Conservation (phyloP, 768 basidiomycete genomes). For the Lactarius sanguifluus region DNA sequence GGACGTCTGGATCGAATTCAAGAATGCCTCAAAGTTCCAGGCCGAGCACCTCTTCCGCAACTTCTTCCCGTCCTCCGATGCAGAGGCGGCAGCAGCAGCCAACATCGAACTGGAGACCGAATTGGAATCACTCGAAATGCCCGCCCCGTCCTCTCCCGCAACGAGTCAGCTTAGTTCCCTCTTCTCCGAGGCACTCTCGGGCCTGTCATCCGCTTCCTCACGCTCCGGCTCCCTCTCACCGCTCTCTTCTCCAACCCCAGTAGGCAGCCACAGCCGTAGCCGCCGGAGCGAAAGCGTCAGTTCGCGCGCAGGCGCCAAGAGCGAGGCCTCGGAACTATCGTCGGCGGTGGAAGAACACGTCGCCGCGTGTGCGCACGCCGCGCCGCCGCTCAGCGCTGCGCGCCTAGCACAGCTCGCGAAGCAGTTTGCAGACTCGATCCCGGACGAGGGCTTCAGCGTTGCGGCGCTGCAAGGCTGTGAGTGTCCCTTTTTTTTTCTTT, state of each 20-base stretch:
- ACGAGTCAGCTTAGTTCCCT: constrained; percentile 48
- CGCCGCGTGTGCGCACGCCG: constrained; percentile 56
- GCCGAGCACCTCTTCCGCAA: constrained; percentile 85
- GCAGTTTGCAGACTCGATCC: constrained; percentile 76
- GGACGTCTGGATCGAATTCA: constrained; percentile 93
- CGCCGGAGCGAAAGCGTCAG: constrained; percentile 25
- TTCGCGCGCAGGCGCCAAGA: constrained; percentile 32
- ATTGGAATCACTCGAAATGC: constrained; percentile 48
- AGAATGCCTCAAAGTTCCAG: constrained; percentile 81
- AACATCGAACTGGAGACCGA: constrained; percentile 41
- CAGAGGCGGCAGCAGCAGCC: constrained; percentile 38
- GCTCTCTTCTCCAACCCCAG: constrained; percentile 26
- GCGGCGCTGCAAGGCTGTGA: constrained; percentile 89
- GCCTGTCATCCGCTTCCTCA: constrained; percentile 40
- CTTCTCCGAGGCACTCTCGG: constrained; percentile 46
- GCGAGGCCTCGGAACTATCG: constrained; percentile 56
- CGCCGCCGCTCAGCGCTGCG: constrained; percentile 62
- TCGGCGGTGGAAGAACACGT: constrained; percentile 65
- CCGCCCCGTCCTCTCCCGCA: constrained; percentile 41
- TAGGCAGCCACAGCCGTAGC: constrained; percentile 25
- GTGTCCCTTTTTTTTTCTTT: constrained; percentile 39
- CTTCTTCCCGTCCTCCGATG: constrained; percentile 81
- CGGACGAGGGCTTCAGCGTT: constrained; percentile 85
- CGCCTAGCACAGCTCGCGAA: constrained; percentile 70
- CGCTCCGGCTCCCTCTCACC: constrained; percentile 38